Evolutionary conservation across 2,329 filamentous ascomycete species (phyloP).

Genomic region (Aspergillus oerlinghausenensis): DNA sequence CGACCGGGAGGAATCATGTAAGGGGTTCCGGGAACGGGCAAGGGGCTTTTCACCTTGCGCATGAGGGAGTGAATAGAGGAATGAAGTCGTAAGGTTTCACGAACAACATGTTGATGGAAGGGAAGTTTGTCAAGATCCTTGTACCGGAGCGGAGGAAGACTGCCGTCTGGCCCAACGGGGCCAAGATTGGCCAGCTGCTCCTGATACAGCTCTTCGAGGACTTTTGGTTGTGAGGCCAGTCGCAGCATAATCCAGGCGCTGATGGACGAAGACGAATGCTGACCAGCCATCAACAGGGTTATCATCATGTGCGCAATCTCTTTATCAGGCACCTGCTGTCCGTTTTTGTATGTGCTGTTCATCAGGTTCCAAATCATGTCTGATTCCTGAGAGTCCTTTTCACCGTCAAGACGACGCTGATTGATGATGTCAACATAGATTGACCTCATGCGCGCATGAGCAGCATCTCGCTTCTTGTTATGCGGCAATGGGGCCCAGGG

Average conservation of each 20-base stretch:
- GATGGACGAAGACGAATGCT: slow-evolving; percentile 76
- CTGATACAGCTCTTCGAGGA: slow-evolving; percentile 65
- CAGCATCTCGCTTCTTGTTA: slow-evolving; percentile 67
- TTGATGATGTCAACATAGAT: slow-evolving; percentile 70
- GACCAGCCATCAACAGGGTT: slow-evolving; percentile 76
- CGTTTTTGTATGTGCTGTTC: slow-evolving; percentile 71
- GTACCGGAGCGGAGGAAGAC: slow-evolving; percentile 55
- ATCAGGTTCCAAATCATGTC: slow-evolving; percentile 80
- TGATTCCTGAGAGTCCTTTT: slow-evolving; percentile 38
- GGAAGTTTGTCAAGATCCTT: slow-evolving; percentile 57
- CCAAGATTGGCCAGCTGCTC: slow-evolving; percentile 58
- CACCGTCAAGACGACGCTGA: slow-evolving; percentile 49
- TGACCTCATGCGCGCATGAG: slow-evolving; percentile 64
- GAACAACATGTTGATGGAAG: slow-evolving; percentile 61
- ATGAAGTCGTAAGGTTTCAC: slow-evolving; percentile 68
- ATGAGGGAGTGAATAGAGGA: slow-evolving; percentile 69
- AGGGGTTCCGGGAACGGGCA: slow-evolving; percentile 50
- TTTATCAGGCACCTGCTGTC: slow-evolving; percentile 62
- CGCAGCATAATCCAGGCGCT: slow-evolving; percentile 72
- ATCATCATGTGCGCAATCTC: slow-evolving; percentile 86
- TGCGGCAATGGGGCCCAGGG: slow-evolving; percentile 74
- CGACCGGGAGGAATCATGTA: slow-evolving; percentile 76
- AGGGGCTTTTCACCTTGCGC: slow-evolving; percentile 65
- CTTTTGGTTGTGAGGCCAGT: slow-evolving; percentile 64
- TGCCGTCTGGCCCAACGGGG: slow-evolving; percentile 18